These are phyloP conservation scores for Sphaerobolus stellatus DNA, from an alignment of 1,284 basidiomycete species.

Conservation along the genomic window DNA sequence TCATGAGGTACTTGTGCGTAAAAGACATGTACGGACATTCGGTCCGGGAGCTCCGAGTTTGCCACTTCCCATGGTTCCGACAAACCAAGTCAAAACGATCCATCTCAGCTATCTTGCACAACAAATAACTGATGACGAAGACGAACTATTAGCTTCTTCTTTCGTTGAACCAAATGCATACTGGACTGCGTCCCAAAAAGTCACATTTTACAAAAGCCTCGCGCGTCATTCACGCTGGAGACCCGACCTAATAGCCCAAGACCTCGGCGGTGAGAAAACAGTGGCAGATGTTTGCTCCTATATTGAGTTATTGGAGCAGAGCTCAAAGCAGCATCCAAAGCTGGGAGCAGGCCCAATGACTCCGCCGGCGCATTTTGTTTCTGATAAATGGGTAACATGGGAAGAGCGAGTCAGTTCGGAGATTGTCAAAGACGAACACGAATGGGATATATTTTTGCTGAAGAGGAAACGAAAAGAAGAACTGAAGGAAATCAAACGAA, in stretches of 20 bases:
- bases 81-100: too few relatives aligned
- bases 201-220: conserved; percentile 67
- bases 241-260: conserved; percentile 69
- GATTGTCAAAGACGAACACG: conserved; percentile 36
- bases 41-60: too few relatives aligned
- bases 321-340: conserved; percentile 37
- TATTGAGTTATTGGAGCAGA: conserved; percentile 48
- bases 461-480: conserved; percentile 15
- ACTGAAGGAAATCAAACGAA: conserved; percentile 17
- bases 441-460: conserved; percentile 25
- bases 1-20: too few relatives aligned
- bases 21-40: too few relatives aligned
- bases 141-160: conserved; percentile 35
- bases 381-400: conserved; percentile 53
- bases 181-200: conserved; percentile 70
- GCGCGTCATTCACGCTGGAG: conserved; percentile 62
- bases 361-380: conserved; percentile 50
- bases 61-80: too few relatives aligned
- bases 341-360: conserved; percentile 14
- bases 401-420: conserved; percentile 58
- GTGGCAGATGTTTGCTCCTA: conserved; percentile 61
- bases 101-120: too few relatives aligned
- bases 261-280: conserved; percentile 56
- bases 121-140: too few relatives aligned
- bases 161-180: conserved; percentile 45